Evolutionary conservation across 495 filamentous ascomycete genomes (phyloP), one percentile per base, ranked within the genome.

Genomic region (Penicillium malachiteum): DNA sequence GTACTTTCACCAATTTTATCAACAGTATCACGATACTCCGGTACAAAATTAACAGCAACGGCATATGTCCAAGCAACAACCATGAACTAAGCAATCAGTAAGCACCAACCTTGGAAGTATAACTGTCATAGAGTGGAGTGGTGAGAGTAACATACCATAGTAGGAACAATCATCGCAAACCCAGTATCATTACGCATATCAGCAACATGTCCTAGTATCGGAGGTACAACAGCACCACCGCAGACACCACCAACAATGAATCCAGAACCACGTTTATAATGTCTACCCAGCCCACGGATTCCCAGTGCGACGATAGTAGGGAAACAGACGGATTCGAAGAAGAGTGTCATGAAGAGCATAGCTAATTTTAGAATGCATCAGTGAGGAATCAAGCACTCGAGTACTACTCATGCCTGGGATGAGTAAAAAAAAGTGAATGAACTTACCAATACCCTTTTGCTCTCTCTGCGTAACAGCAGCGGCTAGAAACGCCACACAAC

Each of bases 241-340:
- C 71, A 68, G 17, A 86, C 81, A 52, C 79, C 80, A 21, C 71
- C 81, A 26, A 86, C 76, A 45, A 87, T 82, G 50, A 80, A 77
- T 4, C 81, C 78, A 5, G 78, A 78, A 5, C 81, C 83, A 17
- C 76, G 72, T 64, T 85, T 85, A 5, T 81, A 84, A 65, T 85
- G 79, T 26, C 78, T 75, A 2, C 84, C 83, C 0, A 87, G 68
- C 7, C 81, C 83, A 4, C 81, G 75, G 47, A 85, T 86, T 7
- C 81, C 78, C 31, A 87, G 72, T 0, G 83, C 81, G 51, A 86
- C 77, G 56, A 87, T 85, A 5, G 84, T 85, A 2, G 84, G 84
- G 70, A 85, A 85, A 46, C 80, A 82, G 54, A 84, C 77, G 4
- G 77, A 80, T 64, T 86, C 81, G 60, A 85, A 86, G 71, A 86